Evolutionary conservation across 2,329 filamentous ascomycete species (phyloP).

Genomic region (Colletotrichum euphorbiae): DNA sequence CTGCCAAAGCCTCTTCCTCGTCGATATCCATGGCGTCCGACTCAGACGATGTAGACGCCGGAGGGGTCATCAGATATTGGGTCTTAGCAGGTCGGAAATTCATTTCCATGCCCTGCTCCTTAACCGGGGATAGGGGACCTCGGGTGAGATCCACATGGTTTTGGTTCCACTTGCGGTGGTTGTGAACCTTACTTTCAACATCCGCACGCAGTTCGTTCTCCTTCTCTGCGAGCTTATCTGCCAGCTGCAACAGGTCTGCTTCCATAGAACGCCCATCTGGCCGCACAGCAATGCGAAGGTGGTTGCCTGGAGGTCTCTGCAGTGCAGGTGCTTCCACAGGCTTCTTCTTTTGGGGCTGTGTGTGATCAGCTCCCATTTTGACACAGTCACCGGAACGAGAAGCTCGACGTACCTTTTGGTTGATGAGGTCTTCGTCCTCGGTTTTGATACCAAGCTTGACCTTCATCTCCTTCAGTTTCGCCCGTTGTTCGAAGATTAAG

Average conservation of each 20-base stretch:
- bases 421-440: constrained; percentile 93
- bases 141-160: constrained; percentile 90
- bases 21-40: constrained; percentile 64
- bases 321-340: constrained; percentile 69
- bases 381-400: constrained; percentile 10
- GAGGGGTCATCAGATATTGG: constrained; percentile 76
- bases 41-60: constrained; percentile 66
- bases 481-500: constrained; percentile 84
- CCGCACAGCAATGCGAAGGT: constrained; percentile 77
- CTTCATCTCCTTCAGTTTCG: constrained; percentile 88
- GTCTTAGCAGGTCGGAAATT: constrained; percentile 79
- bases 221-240: constrained; percentile 83
- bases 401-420: constrained; percentile 79
- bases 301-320: constrained; percentile 71
- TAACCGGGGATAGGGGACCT: constrained; percentile 83
- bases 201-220: constrained; percentile 83
- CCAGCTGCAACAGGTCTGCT: constrained; percentile 80
- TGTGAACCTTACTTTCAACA: constrained; percentile 87
- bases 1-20: constrained; percentile 48
- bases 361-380: constrained; percentile 51
- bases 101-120: constrained; percentile 70
- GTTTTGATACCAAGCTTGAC: constrained; percentile 88
- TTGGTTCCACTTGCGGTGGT: constrained; percentile 92
- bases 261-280: constrained; percentile 79
- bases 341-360: constrained; percentile 78